A percentile compares a stretch with the other conserved stretches of the same genome.
These are phyloP conservation scores for Puccinia novopanici DNA, from an alignment of 1,284 basidiomycete species.

Conservation along the genomic window DNA sequence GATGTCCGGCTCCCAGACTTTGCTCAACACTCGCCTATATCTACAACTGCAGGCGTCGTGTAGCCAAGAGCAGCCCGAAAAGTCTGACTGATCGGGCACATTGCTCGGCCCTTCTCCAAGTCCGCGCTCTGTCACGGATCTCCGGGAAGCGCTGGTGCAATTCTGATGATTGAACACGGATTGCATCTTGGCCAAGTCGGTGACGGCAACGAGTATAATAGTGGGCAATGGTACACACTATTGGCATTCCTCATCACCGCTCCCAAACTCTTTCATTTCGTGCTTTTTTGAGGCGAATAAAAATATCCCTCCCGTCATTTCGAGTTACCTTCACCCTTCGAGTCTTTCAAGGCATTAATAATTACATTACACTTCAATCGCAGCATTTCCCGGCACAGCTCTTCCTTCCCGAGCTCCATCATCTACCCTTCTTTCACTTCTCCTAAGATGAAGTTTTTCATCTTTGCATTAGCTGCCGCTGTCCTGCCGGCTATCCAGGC, in stretches of 20 bases:
- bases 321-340: background rate
- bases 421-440: background rate
- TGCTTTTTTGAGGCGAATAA: background rate
- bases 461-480: background rate
- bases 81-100: background rate
- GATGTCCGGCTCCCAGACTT: background rate
- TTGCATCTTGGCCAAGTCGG: background rate
- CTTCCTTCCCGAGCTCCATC: background rate
- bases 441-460: conserved; percentile 20
- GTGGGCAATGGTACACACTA: no score
- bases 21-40: background rate
- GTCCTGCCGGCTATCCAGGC: conserved; percentile 9
- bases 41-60: no score
- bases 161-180: background rate
- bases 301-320: background rate
- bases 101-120: background rate
- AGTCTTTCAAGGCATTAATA: background rate
- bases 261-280: background rate
- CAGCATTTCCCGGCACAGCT: background rate
- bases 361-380: background rate
- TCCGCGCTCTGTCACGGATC: background rate
- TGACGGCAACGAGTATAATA: no score
- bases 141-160: background rate
- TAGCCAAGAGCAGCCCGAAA: background rate
- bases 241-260: background rate